These are phyloP conservation scores for Calocera cornea DNA, from an alignment of 768 basidiomycete species.

Conservation along the genomic window DNA sequence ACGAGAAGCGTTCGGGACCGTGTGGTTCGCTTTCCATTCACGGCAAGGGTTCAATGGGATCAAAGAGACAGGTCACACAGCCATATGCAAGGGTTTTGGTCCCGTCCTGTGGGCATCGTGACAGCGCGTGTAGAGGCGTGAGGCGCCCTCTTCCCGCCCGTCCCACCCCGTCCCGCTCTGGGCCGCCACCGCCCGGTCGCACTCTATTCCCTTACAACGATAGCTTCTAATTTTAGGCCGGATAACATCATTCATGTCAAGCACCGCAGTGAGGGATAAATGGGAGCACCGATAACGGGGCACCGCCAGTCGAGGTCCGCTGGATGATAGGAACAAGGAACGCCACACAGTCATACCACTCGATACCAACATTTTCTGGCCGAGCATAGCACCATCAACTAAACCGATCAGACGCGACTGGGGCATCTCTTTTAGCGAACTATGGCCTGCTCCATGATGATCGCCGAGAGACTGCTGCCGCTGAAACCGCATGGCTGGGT, in stretches of 20 bases:
- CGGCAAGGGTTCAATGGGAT: not conserved
- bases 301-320: no score
- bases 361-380: no score
- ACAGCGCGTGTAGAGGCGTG: not conserved
- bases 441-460: no score
- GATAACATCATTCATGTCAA: not conserved
- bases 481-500: not conserved
- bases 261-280: no score
- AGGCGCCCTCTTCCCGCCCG: not conserved
- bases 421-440: no score
- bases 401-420: no score
- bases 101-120: not conserved
- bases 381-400: no score
- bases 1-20: not conserved
- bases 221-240: not conserved
- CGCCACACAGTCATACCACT: not conserved
- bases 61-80: not conserved
- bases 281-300: not conserved
- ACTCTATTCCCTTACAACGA: not conserved
- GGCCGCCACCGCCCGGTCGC: not conserved
- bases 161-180: not conserved
- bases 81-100: not conserved
- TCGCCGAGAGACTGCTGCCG: no score
- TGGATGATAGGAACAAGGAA: not conserved
- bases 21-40: not conserved